Evolutionary conservation across 306 rosid species (phyloP).

Genomic region (Prunus mume): DNA sequence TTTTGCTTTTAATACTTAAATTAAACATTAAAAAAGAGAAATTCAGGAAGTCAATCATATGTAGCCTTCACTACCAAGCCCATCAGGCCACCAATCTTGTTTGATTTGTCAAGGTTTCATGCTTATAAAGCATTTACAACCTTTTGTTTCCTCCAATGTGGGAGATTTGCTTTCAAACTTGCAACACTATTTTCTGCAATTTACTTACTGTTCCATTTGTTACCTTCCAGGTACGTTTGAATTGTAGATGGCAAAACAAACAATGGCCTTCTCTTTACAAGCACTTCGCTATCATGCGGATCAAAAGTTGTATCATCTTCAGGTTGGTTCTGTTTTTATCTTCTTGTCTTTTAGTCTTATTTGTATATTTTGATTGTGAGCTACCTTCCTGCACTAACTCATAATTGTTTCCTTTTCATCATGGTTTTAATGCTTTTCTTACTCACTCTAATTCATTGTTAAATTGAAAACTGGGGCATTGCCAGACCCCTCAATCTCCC

Average conservation of each 20-base stretch:
- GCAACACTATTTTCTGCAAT: not conserved
- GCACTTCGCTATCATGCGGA: constrained; percentile 77
- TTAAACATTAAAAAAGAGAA: no score
- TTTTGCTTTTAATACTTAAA: no score
- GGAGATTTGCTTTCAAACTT: no score
- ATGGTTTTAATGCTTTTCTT: not conserved
- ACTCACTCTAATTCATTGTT: not conserved
- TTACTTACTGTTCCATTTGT: constrained; percentile 7
- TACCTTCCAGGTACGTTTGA: constrained; percentile 12
- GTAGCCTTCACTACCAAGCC: no score
- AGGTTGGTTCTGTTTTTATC: constrained; percentile 49
- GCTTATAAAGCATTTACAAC: no score
- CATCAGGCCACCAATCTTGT: no score
- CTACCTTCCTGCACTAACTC: not conserved
- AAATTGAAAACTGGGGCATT: constrained; percentile 14
- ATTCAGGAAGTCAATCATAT: no score
- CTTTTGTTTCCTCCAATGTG: no score
- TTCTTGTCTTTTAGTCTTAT: not conserved
- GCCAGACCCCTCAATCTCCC: constrained; percentile 89
- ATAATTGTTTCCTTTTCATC: not conserved
- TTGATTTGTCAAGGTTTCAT: no score
- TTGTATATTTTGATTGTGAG: not conserved
- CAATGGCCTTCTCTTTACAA: constrained; percentile 91
- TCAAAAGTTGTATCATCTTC: constrained; percentile 91
- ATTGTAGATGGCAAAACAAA: constrained; percentile 94